Conservation (phyloP, 75 land plant species). For the Sequoia sempervirens region DNA sequence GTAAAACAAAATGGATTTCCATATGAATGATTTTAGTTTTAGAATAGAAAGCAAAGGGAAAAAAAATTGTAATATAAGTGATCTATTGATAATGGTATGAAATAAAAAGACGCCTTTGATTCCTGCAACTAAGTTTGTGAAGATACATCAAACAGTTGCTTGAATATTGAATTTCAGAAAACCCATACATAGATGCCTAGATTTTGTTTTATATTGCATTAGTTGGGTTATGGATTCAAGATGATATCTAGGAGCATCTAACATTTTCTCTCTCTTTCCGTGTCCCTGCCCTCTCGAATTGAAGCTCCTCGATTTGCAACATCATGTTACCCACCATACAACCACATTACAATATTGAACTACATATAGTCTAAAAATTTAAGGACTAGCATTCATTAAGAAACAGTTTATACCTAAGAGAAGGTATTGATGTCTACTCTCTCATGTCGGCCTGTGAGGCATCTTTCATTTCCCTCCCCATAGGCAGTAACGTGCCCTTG, state of each 20-base stretch:
- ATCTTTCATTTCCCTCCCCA: slow-evolving; percentile 84
- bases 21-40: no score
- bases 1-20: neutral
- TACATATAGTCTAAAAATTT: neutral
- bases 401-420: slow-evolving; percentile 44
- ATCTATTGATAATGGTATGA: no score
- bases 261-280: slow-evolving; percentile 76
- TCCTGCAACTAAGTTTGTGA: neutral
- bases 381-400: neutral
- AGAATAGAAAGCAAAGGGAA: no score
- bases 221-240: neutral
- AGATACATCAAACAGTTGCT: neutral
- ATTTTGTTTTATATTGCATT: neutral
- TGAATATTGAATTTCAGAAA: neutral
- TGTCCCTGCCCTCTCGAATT: slow-evolving; percentile 84
- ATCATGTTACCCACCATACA: slow-evolving; percentile 32
- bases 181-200: neutral
- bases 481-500: slow-evolving; percentile 78
- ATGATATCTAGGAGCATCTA: neutral
- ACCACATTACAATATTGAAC: neutral
- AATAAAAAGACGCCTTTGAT: neutral
- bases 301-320: slow-evolving; percentile 94
- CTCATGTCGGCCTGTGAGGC: slow-evolving; percentile 70
- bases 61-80: no score
- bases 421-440: slow-evolving; percentile 64